phyloP scores from a whole-genome alignment of 257 asterid species.

The Solanum medicagineum region DNA sequence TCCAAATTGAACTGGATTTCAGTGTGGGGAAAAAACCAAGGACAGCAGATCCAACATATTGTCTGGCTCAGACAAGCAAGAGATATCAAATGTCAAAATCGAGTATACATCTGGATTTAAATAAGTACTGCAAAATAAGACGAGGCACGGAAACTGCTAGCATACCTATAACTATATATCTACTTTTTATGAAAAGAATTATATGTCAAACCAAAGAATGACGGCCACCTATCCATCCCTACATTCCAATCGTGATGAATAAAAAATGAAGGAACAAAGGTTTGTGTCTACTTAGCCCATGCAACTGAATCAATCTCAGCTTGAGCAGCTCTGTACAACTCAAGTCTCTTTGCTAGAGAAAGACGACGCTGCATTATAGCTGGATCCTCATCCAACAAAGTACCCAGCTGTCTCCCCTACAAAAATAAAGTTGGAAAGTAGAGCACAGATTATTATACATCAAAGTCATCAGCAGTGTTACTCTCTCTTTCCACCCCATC shows the following conservation, averaged over 20 bases:
- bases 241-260: background rate
- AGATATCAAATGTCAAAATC: background rate
- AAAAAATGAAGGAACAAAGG: background rate
- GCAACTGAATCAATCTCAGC: constrained; percentile 91
- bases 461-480: background rate
- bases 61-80: background rate
- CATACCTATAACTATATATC: background rate
- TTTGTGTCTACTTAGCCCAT: constrained; percentile 58
- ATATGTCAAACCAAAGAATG: constrained; percentile 13
- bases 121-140: background rate
- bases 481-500: background rate
- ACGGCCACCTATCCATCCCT: constrained; percentile 1
- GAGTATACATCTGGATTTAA: background rate
- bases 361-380: constrained; percentile 77
- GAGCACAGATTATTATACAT: background rate
- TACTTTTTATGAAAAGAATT: background rate
- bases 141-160: background rate
- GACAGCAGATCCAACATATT: background rate
- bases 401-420: constrained; percentile 78
- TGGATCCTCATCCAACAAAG: constrained; percentile 91
- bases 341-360: constrained; percentile 79
- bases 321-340: constrained; percentile 91
- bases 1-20: background rate
- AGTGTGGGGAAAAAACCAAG: background rate
- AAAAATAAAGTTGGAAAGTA: background rate